These are phyloP conservation scores for Penicillium samsonianum DNA, from an alignment of 495 filamentous ascomycete species.

Conservation along the genomic window DNA sequence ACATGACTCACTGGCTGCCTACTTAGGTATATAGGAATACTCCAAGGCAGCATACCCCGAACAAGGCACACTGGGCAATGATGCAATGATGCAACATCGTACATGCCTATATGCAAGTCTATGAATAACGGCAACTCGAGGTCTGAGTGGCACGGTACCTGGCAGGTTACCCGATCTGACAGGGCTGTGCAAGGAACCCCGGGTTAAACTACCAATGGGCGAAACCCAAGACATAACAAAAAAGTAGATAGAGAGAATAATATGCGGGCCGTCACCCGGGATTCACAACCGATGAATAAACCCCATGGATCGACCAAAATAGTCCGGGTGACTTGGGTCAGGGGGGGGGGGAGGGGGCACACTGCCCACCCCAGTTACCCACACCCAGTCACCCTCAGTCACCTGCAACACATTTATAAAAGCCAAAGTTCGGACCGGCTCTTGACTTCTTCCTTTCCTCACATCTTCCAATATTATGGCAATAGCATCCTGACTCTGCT, in stretches of 20 bases:
- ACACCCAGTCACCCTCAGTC: conserved; percentile 8
- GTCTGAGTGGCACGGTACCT: conserved; percentile 13
- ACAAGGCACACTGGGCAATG: conserved; percentile 2
- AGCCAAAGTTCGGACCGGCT: not conserved
- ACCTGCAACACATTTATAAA: conserved; percentile 10
- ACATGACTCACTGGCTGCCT: not conserved
- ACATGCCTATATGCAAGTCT: not conserved
- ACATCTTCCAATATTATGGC: not conserved
- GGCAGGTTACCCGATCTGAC: conserved; percentile 8
- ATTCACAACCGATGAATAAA: not conserved
- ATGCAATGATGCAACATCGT: not conserved
- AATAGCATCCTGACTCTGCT: conserved; percentile 8
- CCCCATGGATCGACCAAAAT: conserved; percentile 8
- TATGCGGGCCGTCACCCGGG: conserved; percentile 3
- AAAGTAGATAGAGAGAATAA: not conserved
- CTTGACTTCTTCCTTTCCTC: not conserved
- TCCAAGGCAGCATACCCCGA: not conserved
- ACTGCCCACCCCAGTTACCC: conserved; percentile 1
- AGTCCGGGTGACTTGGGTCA: conserved; percentile 19
- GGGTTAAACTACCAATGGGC: conserved; percentile 1
- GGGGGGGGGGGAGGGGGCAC: conserved; percentile 2
- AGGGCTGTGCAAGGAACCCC: conserved; percentile 9
- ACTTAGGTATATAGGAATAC: not conserved
- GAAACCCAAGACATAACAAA: not conserved
- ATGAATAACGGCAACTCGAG: not conserved